phyloP scores from a whole-genome alignment of 2,329 filamentous ascomycete genomes.

The Ophiocordyceps unilateralis region DNA sequence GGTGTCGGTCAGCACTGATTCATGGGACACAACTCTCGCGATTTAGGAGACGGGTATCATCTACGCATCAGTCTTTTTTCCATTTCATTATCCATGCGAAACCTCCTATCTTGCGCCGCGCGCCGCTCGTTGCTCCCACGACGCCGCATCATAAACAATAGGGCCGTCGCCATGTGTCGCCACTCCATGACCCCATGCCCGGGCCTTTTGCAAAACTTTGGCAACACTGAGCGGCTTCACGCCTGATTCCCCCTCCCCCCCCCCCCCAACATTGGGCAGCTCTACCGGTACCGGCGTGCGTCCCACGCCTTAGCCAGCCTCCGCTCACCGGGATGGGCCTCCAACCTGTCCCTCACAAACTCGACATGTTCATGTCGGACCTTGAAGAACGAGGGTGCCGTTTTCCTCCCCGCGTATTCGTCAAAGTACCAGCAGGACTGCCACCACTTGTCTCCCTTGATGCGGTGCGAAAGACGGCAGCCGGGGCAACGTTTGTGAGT shows the following conservation, averaged over 20 bases:
- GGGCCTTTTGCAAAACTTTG: too few relatives aligned
- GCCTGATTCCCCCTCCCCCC: background rate
- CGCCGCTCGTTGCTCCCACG: too few relatives aligned
- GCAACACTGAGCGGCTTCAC: too few relatives aligned
- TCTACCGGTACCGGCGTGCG: background rate
- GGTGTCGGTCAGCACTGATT: background rate
- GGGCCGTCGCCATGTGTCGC: too few relatives aligned
- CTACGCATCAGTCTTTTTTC: background rate
- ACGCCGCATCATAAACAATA: too few relatives aligned
- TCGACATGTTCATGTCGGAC: background rate
- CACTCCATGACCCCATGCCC: too few relatives aligned
- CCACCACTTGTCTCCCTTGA: background rate
- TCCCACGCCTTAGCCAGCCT: background rate
- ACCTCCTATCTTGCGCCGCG: too few relatives aligned
- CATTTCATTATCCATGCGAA: background rate
- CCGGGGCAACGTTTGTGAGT: background rate
- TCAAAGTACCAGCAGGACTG: slow-evolving; percentile 1
- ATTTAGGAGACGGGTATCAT: background rate
- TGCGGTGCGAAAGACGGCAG: background rate
- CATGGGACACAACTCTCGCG: background rate
- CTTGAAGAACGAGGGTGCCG: background rate
- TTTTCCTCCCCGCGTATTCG: background rate
- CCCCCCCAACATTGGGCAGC: too few relatives aligned
- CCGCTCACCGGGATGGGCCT: background rate
- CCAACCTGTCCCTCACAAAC: background rate